These are phyloP conservation scores for Passiflora organensis DNA, from an alignment of 345 rosid species.

Conservation along the genomic window DNA sequence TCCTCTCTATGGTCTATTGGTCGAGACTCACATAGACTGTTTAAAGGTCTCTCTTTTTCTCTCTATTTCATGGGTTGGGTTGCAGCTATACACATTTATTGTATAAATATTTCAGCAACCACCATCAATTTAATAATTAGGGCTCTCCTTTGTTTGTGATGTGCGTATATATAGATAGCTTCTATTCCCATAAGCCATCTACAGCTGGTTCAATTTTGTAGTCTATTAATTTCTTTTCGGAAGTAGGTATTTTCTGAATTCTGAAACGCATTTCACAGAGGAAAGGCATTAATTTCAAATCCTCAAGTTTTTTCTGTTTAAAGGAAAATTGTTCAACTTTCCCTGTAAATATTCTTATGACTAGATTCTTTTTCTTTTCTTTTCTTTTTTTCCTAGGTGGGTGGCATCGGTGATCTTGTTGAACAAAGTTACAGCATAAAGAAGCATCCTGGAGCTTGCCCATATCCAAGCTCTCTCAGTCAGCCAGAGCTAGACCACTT, in stretches of 20 bases:
- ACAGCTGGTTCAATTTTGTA: too few relatives aligned
- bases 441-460: slow-evolving; percentile 7
- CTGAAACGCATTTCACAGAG: too few relatives aligned
- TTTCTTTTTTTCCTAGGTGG: slow-evolving; percentile 20
- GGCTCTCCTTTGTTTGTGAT: too few relatives aligned
- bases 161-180: too few relatives aligned
- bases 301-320: not conserved
- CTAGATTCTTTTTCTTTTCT: not conserved
- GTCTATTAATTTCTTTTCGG: too few relatives aligned
- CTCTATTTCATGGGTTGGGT: not conserved
- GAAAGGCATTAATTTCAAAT: too few relatives aligned
- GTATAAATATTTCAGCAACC: not conserved
- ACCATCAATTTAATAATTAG: too few relatives aligned
- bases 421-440: slow-evolving; percentile 3
- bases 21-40: slow-evolving; percentile 44
- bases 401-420: slow-evolving; percentile 7
- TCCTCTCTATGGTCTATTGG: slow-evolving; percentile 43
- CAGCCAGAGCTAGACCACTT: slow-evolving; percentile 42
- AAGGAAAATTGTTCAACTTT: not conserved
- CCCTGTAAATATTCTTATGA: not conserved
- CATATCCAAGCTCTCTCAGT: slow-evolving; percentile 16
- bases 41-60: slow-evolving; percentile 37
- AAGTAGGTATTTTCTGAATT: too few relatives aligned
- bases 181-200: too few relatives aligned
- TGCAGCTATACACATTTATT: too few relatives aligned